phyloP scores from a whole-genome alignment of 208 protist genomes.

The Leishmania tropica region DNA sequence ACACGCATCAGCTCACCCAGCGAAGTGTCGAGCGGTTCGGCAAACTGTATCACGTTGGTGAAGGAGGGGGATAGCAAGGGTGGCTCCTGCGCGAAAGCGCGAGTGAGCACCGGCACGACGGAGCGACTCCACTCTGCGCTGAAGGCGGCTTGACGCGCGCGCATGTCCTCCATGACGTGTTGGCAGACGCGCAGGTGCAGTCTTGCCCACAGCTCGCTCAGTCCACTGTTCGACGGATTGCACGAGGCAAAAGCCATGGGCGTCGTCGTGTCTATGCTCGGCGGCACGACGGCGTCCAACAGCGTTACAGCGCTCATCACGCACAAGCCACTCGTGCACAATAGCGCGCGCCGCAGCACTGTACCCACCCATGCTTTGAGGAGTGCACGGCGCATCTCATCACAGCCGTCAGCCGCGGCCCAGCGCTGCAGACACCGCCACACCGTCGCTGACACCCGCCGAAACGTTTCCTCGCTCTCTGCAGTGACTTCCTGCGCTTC shows the following conservation, averaged over 20 bases:
- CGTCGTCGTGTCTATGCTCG: not conserved
- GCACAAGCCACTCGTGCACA: not conserved
- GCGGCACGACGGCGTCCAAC: not conserved
- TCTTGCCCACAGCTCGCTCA: slow-evolving; percentile 17
- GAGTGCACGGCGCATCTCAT: not conserved
- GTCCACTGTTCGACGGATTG: not conserved
- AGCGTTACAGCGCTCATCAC: slow-evolving; percentile 1
- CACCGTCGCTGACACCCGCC: slow-evolving; percentile 9
- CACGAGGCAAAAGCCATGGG: no score
- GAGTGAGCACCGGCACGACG: slow-evolving; percentile 20
- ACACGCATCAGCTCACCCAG: slow-evolving; percentile 11
- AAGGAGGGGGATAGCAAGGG: slow-evolving; percentile 20
- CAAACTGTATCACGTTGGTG: slow-evolving; percentile 13
- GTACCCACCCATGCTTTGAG: slow-evolving; percentile 19
- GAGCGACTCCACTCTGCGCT: slow-evolving; percentile 9
- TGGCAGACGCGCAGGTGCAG: slow-evolving; percentile 19
- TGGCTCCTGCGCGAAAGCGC: slow-evolving; percentile 27
- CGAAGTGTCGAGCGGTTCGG: slow-evolving; percentile 1
- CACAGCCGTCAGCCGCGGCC: not conserved
- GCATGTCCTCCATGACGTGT: slow-evolving; percentile 5
- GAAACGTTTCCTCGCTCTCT: not conserved
- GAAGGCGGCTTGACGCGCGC: not conserved
- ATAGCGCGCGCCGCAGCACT: slow-evolving; percentile 21
- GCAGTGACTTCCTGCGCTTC: not conserved
- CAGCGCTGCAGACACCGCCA: slow-evolving; percentile 18